Evolutionary conservation across 2,329 filamentous ascomycete genomes (phyloP).

Genomic region (Epichloe scottii): DNA sequence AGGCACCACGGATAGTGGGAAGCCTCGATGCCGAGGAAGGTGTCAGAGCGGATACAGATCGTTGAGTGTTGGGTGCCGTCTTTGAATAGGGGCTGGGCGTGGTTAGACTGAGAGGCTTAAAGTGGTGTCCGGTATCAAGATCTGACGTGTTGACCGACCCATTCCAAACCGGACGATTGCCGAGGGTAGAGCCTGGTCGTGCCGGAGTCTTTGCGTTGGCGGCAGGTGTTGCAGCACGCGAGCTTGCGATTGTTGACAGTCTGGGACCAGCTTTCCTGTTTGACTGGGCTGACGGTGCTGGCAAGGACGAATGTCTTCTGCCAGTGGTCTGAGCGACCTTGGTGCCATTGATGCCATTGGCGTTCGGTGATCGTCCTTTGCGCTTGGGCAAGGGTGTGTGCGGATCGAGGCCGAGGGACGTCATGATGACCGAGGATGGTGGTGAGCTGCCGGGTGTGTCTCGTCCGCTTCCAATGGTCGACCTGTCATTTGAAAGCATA

Average conservation of each 20-base stretch:
- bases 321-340: slow-evolving; percentile 31
- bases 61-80: slow-evolving; percentile 26
- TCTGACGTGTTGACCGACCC: slow-evolving; percentile 49
- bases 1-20: slow-evolving; percentile 35
- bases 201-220: slow-evolving; percentile 24
- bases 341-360: slow-evolving; percentile 29
- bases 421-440: slow-evolving; percentile 50
- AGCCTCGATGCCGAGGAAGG: slow-evolving; percentile 33
- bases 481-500: slow-evolving; percentile 73
- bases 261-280: slow-evolving; percentile 30
- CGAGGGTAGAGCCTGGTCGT: slow-evolving; percentile 32
- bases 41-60: slow-evolving; percentile 30
- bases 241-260: slow-evolving; percentile 33
- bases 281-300: slow-evolving; percentile 28
- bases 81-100: slow-evolving; percentile 46
- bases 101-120: slow-evolving; percentile 48
- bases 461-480: slow-evolving; percentile 53
- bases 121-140: slow-evolving; percentile 55
- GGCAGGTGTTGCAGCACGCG: slow-evolving; percentile 36
- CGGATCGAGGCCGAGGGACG: slow-evolving; percentile 36
- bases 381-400: slow-evolving; percentile 30
- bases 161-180: slow-evolving; percentile 62
- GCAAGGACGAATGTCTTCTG: slow-evolving; percentile 36
- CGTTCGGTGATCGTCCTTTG: slow-evolving; percentile 36
- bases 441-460: slow-evolving; percentile 60